These are phyloP conservation scores for Ophiostoma himal-ulmi DNA, from an alignment of 2,329 filamentous ascomycete species.

Conservation along the genomic window DNA sequence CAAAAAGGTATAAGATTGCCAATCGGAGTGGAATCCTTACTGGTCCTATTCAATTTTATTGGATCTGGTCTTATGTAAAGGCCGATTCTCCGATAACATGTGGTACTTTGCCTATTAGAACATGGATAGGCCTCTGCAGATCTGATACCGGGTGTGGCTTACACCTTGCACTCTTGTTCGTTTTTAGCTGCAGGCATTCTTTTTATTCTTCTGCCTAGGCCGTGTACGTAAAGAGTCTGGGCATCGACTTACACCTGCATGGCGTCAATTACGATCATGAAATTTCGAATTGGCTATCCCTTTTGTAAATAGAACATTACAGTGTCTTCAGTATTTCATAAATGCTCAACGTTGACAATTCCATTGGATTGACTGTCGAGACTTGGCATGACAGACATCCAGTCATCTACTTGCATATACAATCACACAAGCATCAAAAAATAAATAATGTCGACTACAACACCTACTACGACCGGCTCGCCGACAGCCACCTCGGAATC, in stretches of 20 bases:
- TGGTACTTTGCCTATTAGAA: neutral
- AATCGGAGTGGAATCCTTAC: neutral
- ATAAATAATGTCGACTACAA: constrained; percentile 2
- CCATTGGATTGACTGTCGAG: neutral
- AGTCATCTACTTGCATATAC: neutral
- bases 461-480: constrained; percentile 2
- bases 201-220: neutral
- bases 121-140: neutral
- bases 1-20: neutral
- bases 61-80: neutral
- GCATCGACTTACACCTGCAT: neutral
- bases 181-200: neutral
- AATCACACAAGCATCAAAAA: neutral
- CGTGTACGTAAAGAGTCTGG: constrained; percentile 5
- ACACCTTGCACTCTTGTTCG: neutral
- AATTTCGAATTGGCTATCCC: neutral
- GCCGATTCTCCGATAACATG: neutral
- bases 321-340: neutral
- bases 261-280: neutral
- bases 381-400: neutral
- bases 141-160: neutral
- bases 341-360: neutral
- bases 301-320: neutral
- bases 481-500: constrained; percentile 9
- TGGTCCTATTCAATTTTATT: neutral